These are phyloP conservation scores for Botryococcus braunii DNA, from an alignment of 163 green algal species.

Conservation along the genomic window DNA sequence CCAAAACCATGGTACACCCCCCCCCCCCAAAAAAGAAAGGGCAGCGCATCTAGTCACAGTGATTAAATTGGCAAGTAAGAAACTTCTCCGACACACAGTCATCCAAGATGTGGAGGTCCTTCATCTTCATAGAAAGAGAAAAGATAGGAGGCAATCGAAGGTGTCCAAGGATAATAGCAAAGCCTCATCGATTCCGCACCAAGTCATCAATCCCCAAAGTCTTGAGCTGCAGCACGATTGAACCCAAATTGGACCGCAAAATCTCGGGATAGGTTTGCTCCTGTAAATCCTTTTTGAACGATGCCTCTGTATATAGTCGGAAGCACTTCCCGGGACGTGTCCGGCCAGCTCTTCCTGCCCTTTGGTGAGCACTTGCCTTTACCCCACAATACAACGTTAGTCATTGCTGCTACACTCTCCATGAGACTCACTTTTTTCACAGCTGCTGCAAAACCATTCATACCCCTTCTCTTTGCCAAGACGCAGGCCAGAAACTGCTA, in stretches of 20 bases:
- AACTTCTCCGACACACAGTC: too few species aligned
- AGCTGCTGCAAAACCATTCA: too few species aligned
- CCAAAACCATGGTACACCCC: too few species aligned
- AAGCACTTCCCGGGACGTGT: conserved; percentile 97
- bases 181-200: conserved; percentile 37
- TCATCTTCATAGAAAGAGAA: background rate
- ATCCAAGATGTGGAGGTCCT: too few species aligned
- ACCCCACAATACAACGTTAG: background rate
- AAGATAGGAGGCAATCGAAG: background rate
- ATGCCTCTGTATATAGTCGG: conserved; percentile 90
- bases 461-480: too few species aligned
- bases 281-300: conserved; percentile 94
- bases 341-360: conserved; percentile 85
- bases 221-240: conserved; percentile 97
- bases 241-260: conserved; percentile 93
- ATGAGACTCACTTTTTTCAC: too few species aligned
- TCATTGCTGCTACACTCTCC: too few species aligned
- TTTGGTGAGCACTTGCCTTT: conserved; percentile 87
- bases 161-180: background rate
- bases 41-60: too few species aligned
- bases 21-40: too few species aligned
- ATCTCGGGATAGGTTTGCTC: conserved; percentile 99
- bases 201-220: conserved; percentile 99
- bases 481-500: too few species aligned
- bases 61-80: too few species aligned